A percentile compares a stretch with the other conserved stretches of the same genome.
phyloP scores from a whole-genome alignment of 371 early-diverging fungal species.

The Capillidium heterosporum region DNA sequence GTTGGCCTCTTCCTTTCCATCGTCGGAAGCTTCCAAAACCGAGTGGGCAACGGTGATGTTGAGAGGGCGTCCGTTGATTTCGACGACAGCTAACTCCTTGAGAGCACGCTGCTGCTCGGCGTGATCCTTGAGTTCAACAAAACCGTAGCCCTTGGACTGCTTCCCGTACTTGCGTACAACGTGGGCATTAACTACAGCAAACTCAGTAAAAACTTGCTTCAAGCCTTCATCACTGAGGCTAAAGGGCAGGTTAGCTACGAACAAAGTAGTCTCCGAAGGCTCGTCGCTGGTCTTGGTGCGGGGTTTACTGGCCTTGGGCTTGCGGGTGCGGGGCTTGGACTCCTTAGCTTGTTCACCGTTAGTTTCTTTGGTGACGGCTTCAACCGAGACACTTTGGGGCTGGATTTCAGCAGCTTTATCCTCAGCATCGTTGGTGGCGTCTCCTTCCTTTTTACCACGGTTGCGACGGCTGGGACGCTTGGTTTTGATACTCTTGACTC shows the following conservation, averaged over 20 bases:
- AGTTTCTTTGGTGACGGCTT: not conserved
- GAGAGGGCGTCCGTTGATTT: conserved; percentile 45
- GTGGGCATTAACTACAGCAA: conserved; percentile 52
- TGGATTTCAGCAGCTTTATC: conserved; percentile 3
- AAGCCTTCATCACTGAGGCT: conserved; percentile 58
- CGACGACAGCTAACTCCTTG: conserved; percentile 31
- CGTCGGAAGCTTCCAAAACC: conserved; percentile 2
- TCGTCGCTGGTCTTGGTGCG: conserved; percentile 2
- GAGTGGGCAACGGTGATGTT: conserved; percentile 58
- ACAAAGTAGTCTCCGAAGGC: conserved; percentile 64
- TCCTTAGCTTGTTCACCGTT: not conserved
- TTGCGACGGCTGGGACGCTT: not conserved
- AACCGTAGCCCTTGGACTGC: conserved; percentile 80
- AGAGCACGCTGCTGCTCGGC: conserved; percentile 64
- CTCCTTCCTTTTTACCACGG: conserved; percentile 9
- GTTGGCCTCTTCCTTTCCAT: too few relatives aligned
- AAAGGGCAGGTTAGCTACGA: conserved; percentile 86
- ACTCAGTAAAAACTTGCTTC: conserved; percentile 50
- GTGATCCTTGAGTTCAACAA: conserved; percentile 61
- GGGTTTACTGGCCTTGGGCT: not conserved
- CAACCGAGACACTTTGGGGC: not conserved
- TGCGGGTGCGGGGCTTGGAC: not conserved
- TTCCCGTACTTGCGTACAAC: conserved; percentile 28
- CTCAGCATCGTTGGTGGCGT: conserved; percentile 11
- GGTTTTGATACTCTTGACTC: not conserved